Evolutionary conservation across 129 eudicot species (phyloP).

Genomic region (Escallonia rubra): DNA sequence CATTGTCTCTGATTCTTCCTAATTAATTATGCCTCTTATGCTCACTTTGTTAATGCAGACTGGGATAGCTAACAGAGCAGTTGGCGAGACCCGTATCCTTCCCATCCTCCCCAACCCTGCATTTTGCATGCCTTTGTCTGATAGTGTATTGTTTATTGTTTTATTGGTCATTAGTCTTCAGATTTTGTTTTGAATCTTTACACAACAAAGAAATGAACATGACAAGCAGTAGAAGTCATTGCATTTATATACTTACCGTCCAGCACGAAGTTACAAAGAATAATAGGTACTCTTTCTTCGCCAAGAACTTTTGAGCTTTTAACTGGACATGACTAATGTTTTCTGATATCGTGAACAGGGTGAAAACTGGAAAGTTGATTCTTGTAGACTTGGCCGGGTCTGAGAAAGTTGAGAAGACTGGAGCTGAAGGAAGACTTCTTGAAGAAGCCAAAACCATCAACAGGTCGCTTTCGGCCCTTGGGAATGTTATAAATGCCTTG

Average conservation of each 20-base stretch:
- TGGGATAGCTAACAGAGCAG: conserved; percentile 87
- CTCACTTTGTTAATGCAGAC: conserved; percentile 43
- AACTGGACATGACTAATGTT: not conserved
- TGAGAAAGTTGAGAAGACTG: conserved; percentile 85
- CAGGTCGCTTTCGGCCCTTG: conserved; percentile 88
- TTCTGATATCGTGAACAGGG: conserved; percentile 35
- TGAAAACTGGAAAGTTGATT: conserved; percentile 60
- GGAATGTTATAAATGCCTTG: conserved; percentile 82
- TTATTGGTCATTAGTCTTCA: not conserved
- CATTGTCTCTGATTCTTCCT: not conserved
- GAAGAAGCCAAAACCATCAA: conserved; percentile 95
- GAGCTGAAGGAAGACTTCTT: conserved; percentile 91
- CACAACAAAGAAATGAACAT: conserved; percentile 70
- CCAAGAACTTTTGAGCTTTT: not conserved
- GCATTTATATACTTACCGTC: conserved; percentile 66
- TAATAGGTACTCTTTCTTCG: conserved; percentile 41
- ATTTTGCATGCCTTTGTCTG: not conserved
- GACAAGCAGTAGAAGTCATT: conserved; percentile 93
- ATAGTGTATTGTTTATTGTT: conserved; percentile 1
- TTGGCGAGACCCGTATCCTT: conserved; percentile 94
- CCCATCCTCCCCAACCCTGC: conserved; percentile 8
- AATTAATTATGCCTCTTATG: conserved; percentile 13
- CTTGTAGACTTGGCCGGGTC: conserved; percentile 98
- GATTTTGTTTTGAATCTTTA: conserved; percentile 10
- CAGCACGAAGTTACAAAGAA: conserved; percentile 50